Base-by-base conservation (phyloP, 768 basidiomycete genomes). In the Russula sp. region DNA sequence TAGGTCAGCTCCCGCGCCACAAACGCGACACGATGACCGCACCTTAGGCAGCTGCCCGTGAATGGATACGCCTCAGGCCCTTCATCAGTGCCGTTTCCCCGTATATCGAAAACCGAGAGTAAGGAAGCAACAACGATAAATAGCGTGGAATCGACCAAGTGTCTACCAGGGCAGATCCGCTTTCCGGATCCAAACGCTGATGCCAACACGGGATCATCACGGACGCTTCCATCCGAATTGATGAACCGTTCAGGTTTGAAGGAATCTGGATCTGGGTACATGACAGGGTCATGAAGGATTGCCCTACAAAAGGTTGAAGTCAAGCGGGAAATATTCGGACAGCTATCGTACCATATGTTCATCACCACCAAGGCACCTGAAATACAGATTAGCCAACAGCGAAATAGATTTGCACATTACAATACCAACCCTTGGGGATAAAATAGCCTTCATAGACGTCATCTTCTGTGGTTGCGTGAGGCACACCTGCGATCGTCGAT, bases 391-490 rank as follows among this genome's bases (percentile, higher is more conserved):
- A 24, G 14, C 24, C 10, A 50, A 28, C n/a, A 30, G 34, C 20
- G 3, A n/a, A 9, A 20, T 9, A 44, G 11, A 44, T 6, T n/a
- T 14, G n/a, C 5, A n/a, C n/a, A n/a, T 8, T 13, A 20, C 13
- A 36, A 3, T 13, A 40, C 3, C 52, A 34, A 32, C 70, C 72
- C 50, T 73, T 74, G 5, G 72, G 71, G 5, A 75, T 71, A 36
- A 65, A 63, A 42, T 66, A 74, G 0, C 71, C 73, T 48, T 72
- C 57, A 59, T 72, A 74, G 3, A 71, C 58, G 49, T 73, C 69
- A 30, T 73, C 73, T 44, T 70, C 46, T 10, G 46, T 57, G 6
- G 61, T 22, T 11, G 54, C 40, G 56, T 73, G 72, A 16, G 72
- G 72, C 4, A 72, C 24, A 28, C 22, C 66, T 67, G 20, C 42